Base-by-base conservation (phyloP, 352 stramenopile genomes). In the Peronospora destructor region DNA sequence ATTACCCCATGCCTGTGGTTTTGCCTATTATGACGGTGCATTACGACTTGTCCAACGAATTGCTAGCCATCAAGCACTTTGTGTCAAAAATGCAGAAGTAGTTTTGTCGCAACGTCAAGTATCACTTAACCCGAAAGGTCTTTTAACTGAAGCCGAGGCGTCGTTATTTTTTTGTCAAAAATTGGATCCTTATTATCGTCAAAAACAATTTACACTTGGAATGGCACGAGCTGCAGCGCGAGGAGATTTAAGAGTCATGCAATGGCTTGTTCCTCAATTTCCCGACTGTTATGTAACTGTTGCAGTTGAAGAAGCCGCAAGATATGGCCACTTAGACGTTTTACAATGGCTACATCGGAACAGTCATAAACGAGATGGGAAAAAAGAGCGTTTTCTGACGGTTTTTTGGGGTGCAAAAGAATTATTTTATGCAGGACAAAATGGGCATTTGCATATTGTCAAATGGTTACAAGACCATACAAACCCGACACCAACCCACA, bases 361-460 rank as follows among this genome's bases (percentile, higher is more conserved):
- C 17, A 65, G 50, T 10, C 45, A 64, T 29, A 53, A 50, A 37
- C 9, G 38, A 4, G 52, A 25, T 13, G 32, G 41, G 23, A 42
- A 13, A 32, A 35, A 7, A 4, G 12, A 32, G 4, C 19, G 0
- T 14, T 32, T 14, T 16, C 4, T 66, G 0, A 14, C 59, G 4
- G 64, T 73, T 2, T 67, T 70, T 25, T 73, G 64, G 64, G 64
- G 64, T 0, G 54, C 64, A 0, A 67, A 57, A 36, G 64, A 73
- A 35, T 40, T 76, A 2, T 68, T 69, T 30, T 71, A 69, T 30
- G 63, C 67, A 3, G 67, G 57, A 4, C 45, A 66, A 34, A 52
- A 62, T 26, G 64, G 61, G 3, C 64, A 71, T 11, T 46, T 76
- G 21, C 17, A 59, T 3, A 54, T 71, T 12, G 64, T 67, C 0